Base-by-base conservation (phyloP, 805 yeast species). In the Vanderwaltozyma tropicalis region DNA sequence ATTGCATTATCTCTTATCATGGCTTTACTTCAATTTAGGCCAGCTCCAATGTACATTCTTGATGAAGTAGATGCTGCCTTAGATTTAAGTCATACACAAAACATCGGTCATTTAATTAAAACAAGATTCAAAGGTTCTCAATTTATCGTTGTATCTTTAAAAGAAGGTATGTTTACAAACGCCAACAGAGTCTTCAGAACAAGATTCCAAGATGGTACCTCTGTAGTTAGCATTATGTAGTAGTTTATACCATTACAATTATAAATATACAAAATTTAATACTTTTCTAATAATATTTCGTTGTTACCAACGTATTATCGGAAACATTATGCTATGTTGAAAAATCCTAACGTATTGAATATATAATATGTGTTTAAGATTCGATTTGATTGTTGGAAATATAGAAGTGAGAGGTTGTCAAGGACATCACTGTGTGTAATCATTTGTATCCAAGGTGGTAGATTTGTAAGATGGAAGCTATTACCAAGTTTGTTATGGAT, bases 1-100 rank as follows among this genome's bases (percentile, higher is more conserved):
- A 84, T 89, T 45, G 98, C 98, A 0, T 65, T 92, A 40, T 84
- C 97, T 3, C 67, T 89, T 49, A 92, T 92, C 49, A 72, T 89
- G 76, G 95, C 97, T 0, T 67, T 92, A 43, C 66, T 92, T 35
- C 95, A 87, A 59, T 89, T 83, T 67, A 85, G 87, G 58, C 99
- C 99, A 5, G 98, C 99, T 1, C 98, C 98, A 7, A 84, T 92
- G 95, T 92, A 92, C 55, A 89, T 92, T 48, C 66, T 92, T 41
- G 98, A 92, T 62, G 98, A 92, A 63, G 96, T 92, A 28, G 98
- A 92, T 64, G 98, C 99, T 1, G 99, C 99, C 1, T 70, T 92
- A 46, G 99, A 92, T 68, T 71, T 89, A 46, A 84, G 94, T 41
- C 99, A 92, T 57, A 92, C 99, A 1, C 97, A 92, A 59, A 92